A percentile compares a stretch with the other conserved stretches of the same genome.
These are phyloP conservation scores for Phanerodontia chrysosporium DNA, from an alignment of 768 basidiomycete genomes.

Conservation along the genomic window DNA sequence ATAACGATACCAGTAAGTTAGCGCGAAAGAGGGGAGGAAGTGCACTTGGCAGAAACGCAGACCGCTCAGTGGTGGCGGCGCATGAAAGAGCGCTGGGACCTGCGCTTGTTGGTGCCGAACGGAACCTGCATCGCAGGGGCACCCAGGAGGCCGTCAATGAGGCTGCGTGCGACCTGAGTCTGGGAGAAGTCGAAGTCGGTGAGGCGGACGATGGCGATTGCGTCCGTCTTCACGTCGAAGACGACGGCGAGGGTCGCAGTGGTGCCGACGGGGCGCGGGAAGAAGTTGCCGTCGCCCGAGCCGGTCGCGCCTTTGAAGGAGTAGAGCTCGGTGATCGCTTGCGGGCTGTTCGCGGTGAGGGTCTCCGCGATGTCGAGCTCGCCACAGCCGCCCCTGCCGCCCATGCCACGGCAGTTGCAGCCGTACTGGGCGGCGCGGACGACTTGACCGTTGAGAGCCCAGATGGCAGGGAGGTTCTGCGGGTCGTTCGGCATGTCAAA, in stretches of 20 bases:
- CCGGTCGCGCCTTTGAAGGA: slow-evolving; percentile 28
- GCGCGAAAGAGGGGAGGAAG: neutral
- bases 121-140: slow-evolving; percentile 18
- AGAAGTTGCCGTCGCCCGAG: slow-evolving; percentile 18
- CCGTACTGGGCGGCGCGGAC: slow-evolving; percentile 28
- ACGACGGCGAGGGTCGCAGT: slow-evolving; percentile 18
- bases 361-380: slow-evolving; percentile 28
- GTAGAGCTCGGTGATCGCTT: slow-evolving; percentile 29
- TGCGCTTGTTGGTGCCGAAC: slow-evolving; percentile 12
- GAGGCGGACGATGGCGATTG: slow-evolving; percentile 21
- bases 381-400: slow-evolving; percentile 20
- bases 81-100: neutral
- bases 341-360: slow-evolving; percentile 16
- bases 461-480: slow-evolving; percentile 23
- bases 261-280: slow-evolving; percentile 20
- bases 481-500: slow-evolving; percentile 25
- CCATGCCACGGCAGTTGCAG: slow-evolving; percentile 29
- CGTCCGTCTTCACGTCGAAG: slow-evolving; percentile 24
- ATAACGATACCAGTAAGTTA: neutral
- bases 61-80: slow-evolving; percentile 3
- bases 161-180: slow-evolving; percentile 18
- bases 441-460: slow-evolving; percentile 26
- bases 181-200: slow-evolving; percentile 23
- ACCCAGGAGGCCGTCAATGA: slow-evolving; percentile 23
- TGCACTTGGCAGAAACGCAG: neutral